These are phyloP conservation scores for Clohesyomyces aquaticus DNA, from an alignment of 495 filamentous ascomycete genomes.

Conservation along the genomic window DNA sequence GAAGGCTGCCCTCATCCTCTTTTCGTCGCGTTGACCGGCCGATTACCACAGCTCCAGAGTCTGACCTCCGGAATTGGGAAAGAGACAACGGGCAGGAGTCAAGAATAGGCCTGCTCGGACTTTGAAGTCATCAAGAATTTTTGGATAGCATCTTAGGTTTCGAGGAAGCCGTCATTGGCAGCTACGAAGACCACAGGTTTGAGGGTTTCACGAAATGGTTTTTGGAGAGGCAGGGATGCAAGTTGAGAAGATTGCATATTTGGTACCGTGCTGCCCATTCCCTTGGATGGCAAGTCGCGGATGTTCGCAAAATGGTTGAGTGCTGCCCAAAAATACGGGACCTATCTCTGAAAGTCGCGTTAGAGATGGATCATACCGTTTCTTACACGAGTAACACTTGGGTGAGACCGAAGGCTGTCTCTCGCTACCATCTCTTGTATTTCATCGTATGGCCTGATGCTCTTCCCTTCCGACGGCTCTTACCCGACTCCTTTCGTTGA, in stretches of 20 bases:
- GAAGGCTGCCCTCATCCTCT: neutral
- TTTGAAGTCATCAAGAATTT: neutral
- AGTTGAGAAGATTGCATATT: conserved; percentile 1
- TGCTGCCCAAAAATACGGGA: neutral
- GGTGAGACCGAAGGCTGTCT: neutral
- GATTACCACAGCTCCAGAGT: neutral
- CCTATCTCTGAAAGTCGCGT: neutral
- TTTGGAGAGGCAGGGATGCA: neutral
- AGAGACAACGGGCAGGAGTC: neutral
- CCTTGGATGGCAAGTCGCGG: neutral
- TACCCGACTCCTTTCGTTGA: no score
- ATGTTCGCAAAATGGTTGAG: neutral
- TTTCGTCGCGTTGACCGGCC: neutral
- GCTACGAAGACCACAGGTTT: neutral
- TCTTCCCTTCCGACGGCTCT: conserved; percentile 49
- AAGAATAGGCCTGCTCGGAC: neutral
- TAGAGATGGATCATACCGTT: neutral
- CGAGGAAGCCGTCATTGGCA: neutral
- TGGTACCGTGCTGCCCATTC: neutral
- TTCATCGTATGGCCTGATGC: conserved; percentile 37
- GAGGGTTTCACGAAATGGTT: neutral
- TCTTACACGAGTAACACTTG: neutral
- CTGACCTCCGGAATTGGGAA: neutral
- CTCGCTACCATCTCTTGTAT: conserved; percentile 38
- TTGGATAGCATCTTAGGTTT: conserved; percentile 5